Evolutionary conservation across 257 asterid species (phyloP).

Genomic region (Perilla frutescens): DNA sequence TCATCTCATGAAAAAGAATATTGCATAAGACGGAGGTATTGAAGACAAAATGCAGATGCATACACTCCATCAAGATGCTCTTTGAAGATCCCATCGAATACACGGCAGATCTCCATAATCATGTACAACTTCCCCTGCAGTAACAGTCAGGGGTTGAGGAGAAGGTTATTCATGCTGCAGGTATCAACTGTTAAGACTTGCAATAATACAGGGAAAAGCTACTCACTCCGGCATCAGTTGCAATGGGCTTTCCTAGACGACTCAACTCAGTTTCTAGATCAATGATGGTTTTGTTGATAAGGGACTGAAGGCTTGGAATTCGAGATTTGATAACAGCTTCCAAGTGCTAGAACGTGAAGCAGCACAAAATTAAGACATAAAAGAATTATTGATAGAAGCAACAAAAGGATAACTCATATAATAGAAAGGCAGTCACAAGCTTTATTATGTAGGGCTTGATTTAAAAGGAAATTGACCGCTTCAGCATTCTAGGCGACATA

Average conservation of each 20-base stretch:
- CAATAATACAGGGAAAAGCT: slow-evolving; percentile 19
- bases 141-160: background rate
- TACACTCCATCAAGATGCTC: slow-evolving; percentile 90
- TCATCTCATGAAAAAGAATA: background rate
- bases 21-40: background rate
- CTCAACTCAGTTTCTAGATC: slow-evolving; percentile 80
- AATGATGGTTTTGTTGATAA: slow-evolving; percentile 72
- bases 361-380: slow-evolving; percentile 21
- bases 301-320: slow-evolving; percentile 82
- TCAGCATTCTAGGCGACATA: no score
- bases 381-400: background rate
- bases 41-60: slow-evolving; percentile 32
- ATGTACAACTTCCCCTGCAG: slow-evolving; percentile 76
- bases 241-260: slow-evolving; percentile 79
- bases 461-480: no score
- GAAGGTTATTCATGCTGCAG: slow-evolving; percentile 22
- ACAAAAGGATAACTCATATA: no score
- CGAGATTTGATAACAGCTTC: slow-evolving; percentile 81
- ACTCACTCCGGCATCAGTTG: slow-evolving; percentile 82
- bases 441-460: no score
- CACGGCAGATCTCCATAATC: slow-evolving; percentile 83
- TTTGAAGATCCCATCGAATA: slow-evolving; percentile 72
- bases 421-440: no score
- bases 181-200: background rate
- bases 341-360: slow-evolving; percentile 57